phyloP scores from a whole-genome alignment of 148 eudicot species.

The Tetragonia tetragonoides region DNA sequence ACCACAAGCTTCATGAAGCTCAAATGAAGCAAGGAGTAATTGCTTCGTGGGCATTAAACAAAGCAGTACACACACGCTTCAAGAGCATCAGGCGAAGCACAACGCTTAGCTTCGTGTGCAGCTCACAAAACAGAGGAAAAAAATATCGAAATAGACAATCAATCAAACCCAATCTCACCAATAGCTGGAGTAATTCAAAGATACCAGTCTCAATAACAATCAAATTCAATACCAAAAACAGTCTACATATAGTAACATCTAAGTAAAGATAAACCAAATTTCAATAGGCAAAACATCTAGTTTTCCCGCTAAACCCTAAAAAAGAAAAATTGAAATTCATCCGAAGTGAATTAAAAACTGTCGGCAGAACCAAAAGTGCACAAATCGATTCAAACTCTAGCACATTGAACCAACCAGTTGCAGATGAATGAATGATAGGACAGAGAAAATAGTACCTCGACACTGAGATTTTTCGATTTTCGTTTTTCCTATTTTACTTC shows the following conservation, averaged over 20 bases:
- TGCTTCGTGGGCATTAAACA: too few species aligned
- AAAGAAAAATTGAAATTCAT: not conserved
- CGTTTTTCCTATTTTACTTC: not conserved
- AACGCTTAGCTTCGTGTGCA: too few species aligned
- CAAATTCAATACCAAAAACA: too few species aligned
- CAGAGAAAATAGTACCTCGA: slow-evolving; percentile 4
- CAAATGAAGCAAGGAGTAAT: too few species aligned
- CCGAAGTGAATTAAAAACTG: not conserved
- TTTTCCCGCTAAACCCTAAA: not conserved
- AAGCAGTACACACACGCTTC: too few species aligned
- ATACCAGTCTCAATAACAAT: too few species aligned
- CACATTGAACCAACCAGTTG: not conserved
- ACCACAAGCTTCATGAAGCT: too few species aligned
- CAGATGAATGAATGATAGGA: not conserved
- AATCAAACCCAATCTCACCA: too few species aligned
- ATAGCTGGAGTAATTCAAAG: too few species aligned
- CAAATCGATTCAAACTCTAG: not conserved
- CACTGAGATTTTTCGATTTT: not conserved
- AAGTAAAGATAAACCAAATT: not conserved
- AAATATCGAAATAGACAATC: too few species aligned
- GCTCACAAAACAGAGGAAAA: too few species aligned
- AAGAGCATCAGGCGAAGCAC: too few species aligned
- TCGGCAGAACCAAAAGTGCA: not conserved
- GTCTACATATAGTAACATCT: not conserved
- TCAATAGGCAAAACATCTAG: not conserved